These are phyloP conservation scores for Chlorella sp. DNA, from an alignment of 139 green algal genomes.

Conservation along the genomic window DNA sequence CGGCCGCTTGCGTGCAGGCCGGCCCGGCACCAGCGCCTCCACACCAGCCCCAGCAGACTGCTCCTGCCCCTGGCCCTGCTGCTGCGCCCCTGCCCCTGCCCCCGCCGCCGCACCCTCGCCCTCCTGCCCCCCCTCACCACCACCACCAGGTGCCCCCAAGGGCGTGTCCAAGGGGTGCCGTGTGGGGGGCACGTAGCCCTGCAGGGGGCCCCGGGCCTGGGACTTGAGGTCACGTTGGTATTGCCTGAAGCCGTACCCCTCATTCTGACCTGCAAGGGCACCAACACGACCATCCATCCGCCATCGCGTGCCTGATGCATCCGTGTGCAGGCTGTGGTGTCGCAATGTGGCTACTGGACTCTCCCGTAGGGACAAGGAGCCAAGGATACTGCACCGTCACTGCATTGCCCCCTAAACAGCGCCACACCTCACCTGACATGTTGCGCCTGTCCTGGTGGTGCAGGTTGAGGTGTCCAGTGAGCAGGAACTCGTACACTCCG, in stretches of 20 bases:
- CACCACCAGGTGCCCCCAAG: background rate
- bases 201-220: background rate
- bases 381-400: too few species aligned
- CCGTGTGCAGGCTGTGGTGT: background rate
- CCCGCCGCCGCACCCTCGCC: too few species aligned
- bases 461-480: conserved; percentile 9
- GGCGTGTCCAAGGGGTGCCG: background rate
- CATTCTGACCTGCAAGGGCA: conserved; percentile 16
- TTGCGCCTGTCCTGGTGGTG: conserved; percentile 5
- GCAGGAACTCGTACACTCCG: conserved; percentile 27
- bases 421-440: conserved; percentile 21
- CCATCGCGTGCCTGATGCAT: background rate
- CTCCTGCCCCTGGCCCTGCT: background rate
- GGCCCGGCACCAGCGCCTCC: background rate
- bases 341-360: background rate
- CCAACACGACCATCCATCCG: background rate
- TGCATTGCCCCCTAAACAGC: background rate
- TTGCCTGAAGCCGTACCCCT: conserved; percentile 18
- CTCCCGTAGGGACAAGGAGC: background rate
- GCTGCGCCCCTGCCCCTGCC: too few species aligned
- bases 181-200: background rate
- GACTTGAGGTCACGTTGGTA: conserved; percentile 2
- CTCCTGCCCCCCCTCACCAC: background rate
- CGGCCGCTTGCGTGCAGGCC: too few species aligned
- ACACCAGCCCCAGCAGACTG: background rate